Base-by-base conservation (phyloP, 2,329 filamentous ascomycete genomes). In the Bipolaris oryzae region DNA sequence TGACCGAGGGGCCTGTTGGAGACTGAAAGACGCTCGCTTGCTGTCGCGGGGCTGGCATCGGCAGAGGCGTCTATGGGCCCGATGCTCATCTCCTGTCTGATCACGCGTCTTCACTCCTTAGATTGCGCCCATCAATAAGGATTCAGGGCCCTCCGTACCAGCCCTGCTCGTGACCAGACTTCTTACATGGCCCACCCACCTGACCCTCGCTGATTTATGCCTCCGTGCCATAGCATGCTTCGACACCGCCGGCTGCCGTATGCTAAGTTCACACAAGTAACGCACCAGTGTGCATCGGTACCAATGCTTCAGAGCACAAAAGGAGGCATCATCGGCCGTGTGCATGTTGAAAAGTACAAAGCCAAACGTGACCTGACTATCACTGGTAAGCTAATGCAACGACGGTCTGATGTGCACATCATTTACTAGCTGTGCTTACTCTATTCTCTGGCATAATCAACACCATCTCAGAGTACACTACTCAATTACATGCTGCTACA, bases 1-100 rank as follows among this genome's bases (percentile, higher is more conserved):
- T 51, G 58, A 55, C 57, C 53, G 48, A 50, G 57, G 46, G 57
- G 46, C 53, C 55, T 58, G 44, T 50, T 57, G 46, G 43, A 53
- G 43, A 35, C 42, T 35, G 52, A 53, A 54, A 47, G 31, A 42
- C 28, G 44, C 53, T 51, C 55, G 57, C 58, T 50, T 48, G 43
- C 43, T 48, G 48, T 65, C 58, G 62, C 56, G 61, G 60, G 60
- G 62, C 60, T 61, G 53, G 53, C 55, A 52, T 55, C 60, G 60
- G 60, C 60, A 57, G 39, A 54, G 33, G 53, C 55, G 53, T 43
- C 35, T 31, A 56, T 31, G 31, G 39, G 28, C 53, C 49, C 49
- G 50, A 50, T 41, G 45, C 53, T 48, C 37, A 33, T 49, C 52
- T 55, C 33, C 43, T 52, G 45, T 47, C 49, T 52, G 57, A 48